Conservation (phyloP, 805 yeast species). For the Starmerella floricola region DNA sequence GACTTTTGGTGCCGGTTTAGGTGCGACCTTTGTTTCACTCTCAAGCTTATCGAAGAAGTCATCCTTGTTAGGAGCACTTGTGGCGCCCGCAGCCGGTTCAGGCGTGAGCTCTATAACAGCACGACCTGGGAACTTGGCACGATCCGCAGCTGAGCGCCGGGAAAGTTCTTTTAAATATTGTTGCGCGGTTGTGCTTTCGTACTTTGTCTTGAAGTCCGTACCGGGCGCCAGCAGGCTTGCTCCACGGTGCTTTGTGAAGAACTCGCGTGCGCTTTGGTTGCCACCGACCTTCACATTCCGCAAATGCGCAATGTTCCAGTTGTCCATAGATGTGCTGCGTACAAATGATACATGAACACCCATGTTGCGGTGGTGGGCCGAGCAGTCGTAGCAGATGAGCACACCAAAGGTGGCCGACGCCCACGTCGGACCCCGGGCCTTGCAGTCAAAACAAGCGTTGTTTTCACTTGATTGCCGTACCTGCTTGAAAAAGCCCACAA, state of each 20-base stretch:
- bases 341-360: conserved; percentile 96
- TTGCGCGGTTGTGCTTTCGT: conserved; percentile 66
- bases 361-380: conserved; percentile 87
- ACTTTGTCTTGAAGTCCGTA: conserved; percentile 61
- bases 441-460: conserved; percentile 79
- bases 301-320: conserved; percentile 84
- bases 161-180: conserved; percentile 72
- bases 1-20: conserved; percentile 10
- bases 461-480: conserved; percentile 60
- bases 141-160: conserved; percentile 54
- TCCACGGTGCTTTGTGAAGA: conserved; percentile 75
- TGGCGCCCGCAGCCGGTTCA: conserved; percentile 15
- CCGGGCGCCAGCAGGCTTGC: conserved; percentile 47
- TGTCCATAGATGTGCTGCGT: conserved; percentile 80
- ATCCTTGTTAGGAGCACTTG: conserved; percentile 34
- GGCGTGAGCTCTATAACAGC: conserved; percentile 23
- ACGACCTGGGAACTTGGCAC: conserved; percentile 51
- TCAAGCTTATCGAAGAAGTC: conserved; percentile 91
- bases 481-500: conserved; percentile 49
- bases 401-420: conserved; percentile 95
- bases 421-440: conserved; percentile 94
- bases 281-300: conserved; percentile 93
- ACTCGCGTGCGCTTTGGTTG: conserved; percentile 74
- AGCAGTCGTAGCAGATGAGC: conserved; percentile 83
- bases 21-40: conserved; percentile 27